A percentile compares a stretch with the other conserved stretches of the same genome.
phyloP scores from a whole-genome alignment of 768 basidiomycete species.

The Lepiota brunneoincarnata region DNA sequence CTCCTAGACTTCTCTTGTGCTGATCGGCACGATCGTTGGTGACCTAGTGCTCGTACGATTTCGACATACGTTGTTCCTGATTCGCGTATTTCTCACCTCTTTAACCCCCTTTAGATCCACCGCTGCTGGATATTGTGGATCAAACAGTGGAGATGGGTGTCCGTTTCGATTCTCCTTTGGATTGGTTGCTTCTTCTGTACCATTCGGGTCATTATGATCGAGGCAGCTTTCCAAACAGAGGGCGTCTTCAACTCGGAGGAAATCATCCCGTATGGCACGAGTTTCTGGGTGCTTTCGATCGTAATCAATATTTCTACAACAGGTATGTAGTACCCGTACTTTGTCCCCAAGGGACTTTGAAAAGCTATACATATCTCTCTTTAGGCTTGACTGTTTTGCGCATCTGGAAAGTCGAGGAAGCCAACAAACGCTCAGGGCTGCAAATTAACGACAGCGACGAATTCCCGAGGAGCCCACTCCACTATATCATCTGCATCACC shows the following conservation, averaged over 20 bases:
- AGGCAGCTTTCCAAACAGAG: background rate
- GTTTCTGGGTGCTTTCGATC: constrained; percentile 6
- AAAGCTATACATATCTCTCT: too few species aligned
- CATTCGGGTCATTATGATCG: constrained; percentile 3
- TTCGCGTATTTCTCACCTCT: too few species aligned
- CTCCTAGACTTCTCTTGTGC: constrained; percentile 1
- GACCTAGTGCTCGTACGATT: constrained; percentile 3
- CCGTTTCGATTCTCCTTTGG: constrained; percentile 1
- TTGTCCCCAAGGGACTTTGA: background rate
- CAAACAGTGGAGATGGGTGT: background rate
- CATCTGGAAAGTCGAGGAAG: background rate
- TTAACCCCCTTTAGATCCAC: constrained; percentile 1
- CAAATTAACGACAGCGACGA: background rate
- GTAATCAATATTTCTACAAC: constrained; percentile 8
- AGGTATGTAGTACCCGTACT: background rate
- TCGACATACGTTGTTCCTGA: background rate
- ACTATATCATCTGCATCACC: constrained; percentile 8
- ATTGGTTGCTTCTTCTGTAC: constrained; percentile 2
- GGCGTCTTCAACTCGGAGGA: background rate
- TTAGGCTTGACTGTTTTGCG: constrained; percentile 4
- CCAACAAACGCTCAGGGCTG: constrained; percentile 4
- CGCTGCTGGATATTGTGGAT: constrained; percentile 9
- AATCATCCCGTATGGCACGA: background rate
- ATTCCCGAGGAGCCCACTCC: background rate
- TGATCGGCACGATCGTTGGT: constrained; percentile 1